Conservation (phyloP, 805 yeast genomes). For the Monosporozyma yasuniensis region DNA sequence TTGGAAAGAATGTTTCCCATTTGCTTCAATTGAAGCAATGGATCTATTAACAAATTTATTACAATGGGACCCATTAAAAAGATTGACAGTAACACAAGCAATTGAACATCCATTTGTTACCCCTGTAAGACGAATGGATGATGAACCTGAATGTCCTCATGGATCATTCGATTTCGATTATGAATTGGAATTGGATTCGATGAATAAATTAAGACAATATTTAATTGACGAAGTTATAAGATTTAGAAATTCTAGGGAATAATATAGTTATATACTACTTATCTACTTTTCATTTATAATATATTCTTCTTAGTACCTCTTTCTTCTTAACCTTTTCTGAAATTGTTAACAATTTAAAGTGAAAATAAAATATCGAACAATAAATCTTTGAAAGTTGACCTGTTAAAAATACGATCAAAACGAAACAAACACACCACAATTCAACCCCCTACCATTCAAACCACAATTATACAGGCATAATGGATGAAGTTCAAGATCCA, state of each 20-base stretch:
- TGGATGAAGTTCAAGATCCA: background rate
- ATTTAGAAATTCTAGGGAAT: background rate
- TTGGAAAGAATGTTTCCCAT: slow-evolving; percentile 56
- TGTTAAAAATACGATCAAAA: background rate
- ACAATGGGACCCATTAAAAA: slow-evolving; percentile 51
- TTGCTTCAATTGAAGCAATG: slow-evolving; percentile 43
- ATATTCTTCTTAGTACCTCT: no score
- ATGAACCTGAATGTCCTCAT: slow-evolving; percentile 44
- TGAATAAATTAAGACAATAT: slow-evolving; percentile 40
- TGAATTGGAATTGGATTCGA: slow-evolving; percentile 38
- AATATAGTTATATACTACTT: background rate
- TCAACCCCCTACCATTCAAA: background rate
- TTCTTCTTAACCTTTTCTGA: no score
- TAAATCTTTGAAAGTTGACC: background rate
- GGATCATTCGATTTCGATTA: slow-evolving; percentile 57
- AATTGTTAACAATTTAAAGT: background rate
- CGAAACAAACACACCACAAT: background rate
- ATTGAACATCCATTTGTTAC: slow-evolving; percentile 49
- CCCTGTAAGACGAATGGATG: slow-evolving; percentile 42
- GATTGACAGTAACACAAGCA: slow-evolving; percentile 50
- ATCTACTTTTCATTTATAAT: no score
- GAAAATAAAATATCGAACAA: background rate
- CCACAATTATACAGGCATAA: background rate
- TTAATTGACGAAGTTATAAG: slow-evolving; percentile 44
- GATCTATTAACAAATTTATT: slow-evolving; percentile 48